A percentile compares a stretch with the other conserved stretches of the same genome.
These are phyloP conservation scores for Agaricus bisporus DNA, from an alignment of 768 basidiomycete species.

Conservation along the genomic window DNA sequence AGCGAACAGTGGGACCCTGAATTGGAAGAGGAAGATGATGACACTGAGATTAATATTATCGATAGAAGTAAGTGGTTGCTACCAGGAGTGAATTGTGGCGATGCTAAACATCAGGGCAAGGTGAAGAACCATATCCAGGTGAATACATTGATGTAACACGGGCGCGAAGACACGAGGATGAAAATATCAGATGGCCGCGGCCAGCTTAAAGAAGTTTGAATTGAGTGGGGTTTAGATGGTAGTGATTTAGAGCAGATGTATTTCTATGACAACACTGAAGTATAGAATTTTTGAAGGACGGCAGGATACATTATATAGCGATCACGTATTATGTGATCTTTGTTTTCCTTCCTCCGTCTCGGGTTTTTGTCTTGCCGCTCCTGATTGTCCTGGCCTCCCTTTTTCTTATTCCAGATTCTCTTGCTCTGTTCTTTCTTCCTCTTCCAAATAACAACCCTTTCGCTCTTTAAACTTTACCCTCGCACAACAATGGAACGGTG, in stretches of 20 bases:
- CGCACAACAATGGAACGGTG: conserved; percentile 39
- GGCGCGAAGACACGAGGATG: conserved; percentile 45
- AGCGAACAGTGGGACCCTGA: conserved; percentile 60
- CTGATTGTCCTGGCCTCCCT: conserved; percentile 5
- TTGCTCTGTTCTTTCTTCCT: conserved; percentile 12
- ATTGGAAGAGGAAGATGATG: conserved; percentile 49
- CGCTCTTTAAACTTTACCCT: conserved; percentile 3
- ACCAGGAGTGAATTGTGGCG: not conserved
- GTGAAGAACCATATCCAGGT: conserved; percentile 64
- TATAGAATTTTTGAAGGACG: not conserved
- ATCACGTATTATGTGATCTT: conserved; percentile 8
- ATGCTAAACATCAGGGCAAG: conserved; percentile 27
- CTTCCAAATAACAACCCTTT: not conserved
- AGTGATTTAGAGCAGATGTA: not conserved
- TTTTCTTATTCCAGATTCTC: conserved; percentile 12
- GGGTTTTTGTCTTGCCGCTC: conserved; percentile 6
- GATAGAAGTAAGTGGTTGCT: conserved; percentile 55
- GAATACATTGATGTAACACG: conserved; percentile 73
- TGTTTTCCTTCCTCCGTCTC: conserved; percentile 12
- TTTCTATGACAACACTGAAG: conserved; percentile 6
- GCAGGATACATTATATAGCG: not conserved
- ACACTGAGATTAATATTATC: conserved; percentile 51
- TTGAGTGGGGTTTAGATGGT: not conserved
- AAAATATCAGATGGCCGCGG: conserved; percentile 66
- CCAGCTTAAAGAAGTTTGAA: conserved; percentile 38